Percentiles rank a stretch among this genome's conserved stretches.
Evolutionary conservation across 2,329 filamentous ascomycete genomes (phyloP).

Genomic region (Diaporthe vexans): DNA sequence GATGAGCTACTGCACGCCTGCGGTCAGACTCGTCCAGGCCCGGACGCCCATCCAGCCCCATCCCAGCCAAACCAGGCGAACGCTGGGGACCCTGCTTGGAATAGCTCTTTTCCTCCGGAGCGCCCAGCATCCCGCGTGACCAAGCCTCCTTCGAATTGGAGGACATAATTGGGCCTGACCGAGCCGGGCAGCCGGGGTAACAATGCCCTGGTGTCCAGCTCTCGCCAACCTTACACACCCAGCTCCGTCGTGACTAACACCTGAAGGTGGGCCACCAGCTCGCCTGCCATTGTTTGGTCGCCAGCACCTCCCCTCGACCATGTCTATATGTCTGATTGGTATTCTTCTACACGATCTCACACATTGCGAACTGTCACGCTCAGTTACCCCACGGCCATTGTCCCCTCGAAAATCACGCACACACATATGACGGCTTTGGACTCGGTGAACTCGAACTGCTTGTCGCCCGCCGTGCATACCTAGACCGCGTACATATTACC

Average conservation of each 20-base stretch:
- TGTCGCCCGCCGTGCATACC: background rate
- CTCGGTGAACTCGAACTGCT: background rate
- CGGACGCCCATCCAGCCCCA: background rate
- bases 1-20: conserved; percentile 18
- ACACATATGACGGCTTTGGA: background rate
- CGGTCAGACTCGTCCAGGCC: conserved; percentile 25
- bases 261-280: too few species aligned
- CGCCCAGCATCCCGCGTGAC: conserved; percentile 31
- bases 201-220: background rate
- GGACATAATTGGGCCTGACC: background rate
- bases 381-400: too few species aligned
- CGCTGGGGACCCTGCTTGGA: background rate
- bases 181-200: background rate
- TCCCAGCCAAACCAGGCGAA: conserved; percentile 7
- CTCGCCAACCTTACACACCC: background rate
- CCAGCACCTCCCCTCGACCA: background rate
- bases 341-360: background rate
- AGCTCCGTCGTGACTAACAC: background rate
- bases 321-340: background rate
- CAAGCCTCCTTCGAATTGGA: conserved; percentile 17
- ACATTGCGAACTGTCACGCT: background rate
- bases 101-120: conserved; percentile 18
- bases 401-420: too few species aligned
- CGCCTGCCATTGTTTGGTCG: background rate
- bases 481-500: conserved; percentile 2